Percentiles rank a stretch among this genome's conserved stretches.
phyloP scores from a whole-genome alignment of 129 eudicot species.

The Tagetes erecta region DNA sequence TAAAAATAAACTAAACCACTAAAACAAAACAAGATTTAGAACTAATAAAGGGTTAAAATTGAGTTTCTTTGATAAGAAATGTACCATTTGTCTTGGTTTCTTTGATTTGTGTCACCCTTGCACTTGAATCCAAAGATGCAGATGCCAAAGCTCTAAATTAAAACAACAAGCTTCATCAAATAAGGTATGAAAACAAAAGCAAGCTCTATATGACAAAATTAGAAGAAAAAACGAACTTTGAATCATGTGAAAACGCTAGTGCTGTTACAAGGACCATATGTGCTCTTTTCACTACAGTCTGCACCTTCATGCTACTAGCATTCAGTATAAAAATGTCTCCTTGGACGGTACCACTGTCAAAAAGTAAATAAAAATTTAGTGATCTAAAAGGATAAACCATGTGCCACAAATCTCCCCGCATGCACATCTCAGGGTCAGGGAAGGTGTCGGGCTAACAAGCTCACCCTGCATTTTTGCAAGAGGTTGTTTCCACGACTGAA shows the following conservation, averaged over 20 bases:
- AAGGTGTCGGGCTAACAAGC: too few relatives aligned
- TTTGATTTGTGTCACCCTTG: conserved; percentile 68
- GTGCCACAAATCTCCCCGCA: too few relatives aligned
- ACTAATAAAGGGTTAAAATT: neutral
- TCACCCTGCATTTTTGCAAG: too few relatives aligned
- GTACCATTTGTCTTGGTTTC: conserved; percentile 63
- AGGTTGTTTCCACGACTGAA: too few relatives aligned
- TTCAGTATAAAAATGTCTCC: conserved; percentile 60
- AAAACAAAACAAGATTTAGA: conserved; percentile 1
- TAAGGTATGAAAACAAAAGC: neutral
- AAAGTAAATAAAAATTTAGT: neutral
- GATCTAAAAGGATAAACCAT: neutral
- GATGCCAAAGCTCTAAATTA: conserved; percentile 70
- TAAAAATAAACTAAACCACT: neutral
- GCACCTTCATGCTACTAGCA: conserved; percentile 58
- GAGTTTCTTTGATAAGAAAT: neutral
- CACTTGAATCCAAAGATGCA: conserved; percentile 81
- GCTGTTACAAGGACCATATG: conserved; percentile 90
- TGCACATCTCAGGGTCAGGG: too few relatives aligned
- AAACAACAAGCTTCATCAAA: conserved; percentile 12
- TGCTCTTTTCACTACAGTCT: conserved; percentile 60
- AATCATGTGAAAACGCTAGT: conserved; percentile 70
- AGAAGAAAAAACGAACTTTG: conserved; percentile 47
- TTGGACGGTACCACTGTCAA: conserved; percentile 75
- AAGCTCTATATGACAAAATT: neutral